A percentile compares a stretch with the other conserved stretches of the same genome.
These are phyloP conservation scores for Amanita brunnescens DNA, from an alignment of 768 basidiomycete species.

Conservation along the genomic window DNA sequence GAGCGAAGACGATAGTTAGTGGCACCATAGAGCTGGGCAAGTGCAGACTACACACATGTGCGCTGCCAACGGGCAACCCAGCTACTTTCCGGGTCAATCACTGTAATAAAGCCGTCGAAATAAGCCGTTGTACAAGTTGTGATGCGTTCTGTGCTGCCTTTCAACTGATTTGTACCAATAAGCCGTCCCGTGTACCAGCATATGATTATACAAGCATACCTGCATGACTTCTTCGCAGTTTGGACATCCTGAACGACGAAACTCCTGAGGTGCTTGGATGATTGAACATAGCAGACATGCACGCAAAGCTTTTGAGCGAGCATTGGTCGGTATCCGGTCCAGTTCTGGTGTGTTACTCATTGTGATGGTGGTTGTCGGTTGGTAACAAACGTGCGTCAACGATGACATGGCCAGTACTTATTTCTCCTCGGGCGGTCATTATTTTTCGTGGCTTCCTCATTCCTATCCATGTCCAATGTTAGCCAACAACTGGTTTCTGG, in stretches of 20 bases:
- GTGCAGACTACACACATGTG: slow-evolving; percentile 50
- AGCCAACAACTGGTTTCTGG: slow-evolving; percentile 60
- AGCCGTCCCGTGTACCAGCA: neutral
- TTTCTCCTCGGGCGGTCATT: neutral
- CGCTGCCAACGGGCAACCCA: slow-evolving; percentile 98
- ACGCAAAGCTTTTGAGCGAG: slow-evolving; percentile 57
- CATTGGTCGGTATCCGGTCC: slow-evolving; percentile 2
- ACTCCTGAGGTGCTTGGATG: slow-evolving; percentile 77
- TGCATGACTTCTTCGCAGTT: slow-evolving; percentile 96
- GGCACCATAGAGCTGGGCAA: neutral
- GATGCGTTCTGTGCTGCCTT: slow-evolving; percentile 78
- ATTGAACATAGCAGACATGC: slow-evolving; percentile 94
- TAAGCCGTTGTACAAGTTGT: slow-evolving; percentile 81
- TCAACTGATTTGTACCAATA: slow-evolving; percentile 54
- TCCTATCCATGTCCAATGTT: slow-evolving; percentile 50
- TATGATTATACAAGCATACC: slow-evolving; percentile 33
- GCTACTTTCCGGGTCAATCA: slow-evolving; percentile 77
- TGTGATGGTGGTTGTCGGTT: neutral
- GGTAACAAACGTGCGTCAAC: neutral
- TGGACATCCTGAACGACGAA: slow-evolving; percentile 81
- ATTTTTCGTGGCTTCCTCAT: neutral
- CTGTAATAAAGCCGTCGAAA: slow-evolving; percentile 87
- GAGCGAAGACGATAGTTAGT: neutral
- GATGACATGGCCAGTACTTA: neutral
- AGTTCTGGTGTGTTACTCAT: slow-evolving; percentile 1